Percentiles rank a stretch among this genome's conserved stretches.
Conservation (phyloP, 2,329 filamentous ascomycete genomes). For the Neoarthrinium moseri region DNA sequence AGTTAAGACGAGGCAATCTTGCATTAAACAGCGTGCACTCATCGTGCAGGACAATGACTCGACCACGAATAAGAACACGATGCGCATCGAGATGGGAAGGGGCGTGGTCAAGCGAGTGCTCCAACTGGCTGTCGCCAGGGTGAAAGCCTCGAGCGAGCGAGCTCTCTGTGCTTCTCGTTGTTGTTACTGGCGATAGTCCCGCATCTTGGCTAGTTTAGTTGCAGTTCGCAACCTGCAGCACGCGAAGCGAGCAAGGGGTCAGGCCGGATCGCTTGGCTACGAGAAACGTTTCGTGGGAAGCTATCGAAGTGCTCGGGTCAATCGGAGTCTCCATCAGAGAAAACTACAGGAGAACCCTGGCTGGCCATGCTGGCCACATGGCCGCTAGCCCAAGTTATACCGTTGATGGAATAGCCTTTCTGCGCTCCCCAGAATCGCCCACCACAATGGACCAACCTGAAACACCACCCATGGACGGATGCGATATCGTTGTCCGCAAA, state of each 20-base stretch:
- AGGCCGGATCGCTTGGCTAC: neutral
- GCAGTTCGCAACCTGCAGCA: too few relatives aligned
- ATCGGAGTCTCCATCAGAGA: too few relatives aligned
- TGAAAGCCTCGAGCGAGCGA: too few relatives aligned
- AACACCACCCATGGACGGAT: neutral
- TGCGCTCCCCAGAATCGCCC: neutral
- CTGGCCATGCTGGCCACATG: conserved; percentile 6
- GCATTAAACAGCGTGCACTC: too few relatives aligned
- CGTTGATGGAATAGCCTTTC: neutral
- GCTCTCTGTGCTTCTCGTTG: too few relatives aligned
- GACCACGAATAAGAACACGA: too few relatives aligned
- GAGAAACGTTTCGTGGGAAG: neutral
- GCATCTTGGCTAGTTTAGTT: neutral
- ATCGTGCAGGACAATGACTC: too few relatives aligned
- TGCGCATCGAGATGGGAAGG: too few relatives aligned
- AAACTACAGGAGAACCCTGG: neutral
- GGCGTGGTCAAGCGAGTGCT: too few relatives aligned
- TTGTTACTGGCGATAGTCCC: too few relatives aligned
- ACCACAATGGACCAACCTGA: conserved; percentile 4
- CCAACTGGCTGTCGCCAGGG: too few relatives aligned
- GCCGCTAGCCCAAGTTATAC: neutral
- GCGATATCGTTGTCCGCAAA: conserved; percentile 1
- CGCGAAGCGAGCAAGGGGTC: neutral
- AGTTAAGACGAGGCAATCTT: neutral
- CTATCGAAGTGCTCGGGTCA: too few relatives aligned